These are phyloP conservation scores for Colletotrichum tropicicola DNA, from an alignment of 2,329 filamentous ascomycete species.

Conservation along the genomic window DNA sequence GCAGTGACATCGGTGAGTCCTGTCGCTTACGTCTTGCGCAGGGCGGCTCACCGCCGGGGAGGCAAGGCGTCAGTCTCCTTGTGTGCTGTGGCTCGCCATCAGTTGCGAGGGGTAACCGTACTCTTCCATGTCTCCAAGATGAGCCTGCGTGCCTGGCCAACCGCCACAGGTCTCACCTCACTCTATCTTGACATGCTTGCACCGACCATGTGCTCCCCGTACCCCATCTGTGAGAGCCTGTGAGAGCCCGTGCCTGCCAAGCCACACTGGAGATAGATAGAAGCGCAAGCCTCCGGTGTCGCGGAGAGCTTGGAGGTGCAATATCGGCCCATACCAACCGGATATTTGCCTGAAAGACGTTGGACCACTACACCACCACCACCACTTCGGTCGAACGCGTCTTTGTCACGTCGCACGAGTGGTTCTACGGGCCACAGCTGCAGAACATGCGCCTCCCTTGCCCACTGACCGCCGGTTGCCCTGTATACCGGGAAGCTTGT, in stretches of 20 bases:
- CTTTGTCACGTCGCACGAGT: conserved; percentile 2
- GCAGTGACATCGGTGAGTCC: not conserved
- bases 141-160: conserved; percentile 6
- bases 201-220: not conserved
- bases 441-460: not conserved
- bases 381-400: not conserved
- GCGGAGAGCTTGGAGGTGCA: not conserved
- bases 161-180: conserved; percentile 6
- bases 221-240: not conserved
- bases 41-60: not conserved
- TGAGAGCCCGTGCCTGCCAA: not conserved
- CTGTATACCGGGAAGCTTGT: conserved; percentile 13
- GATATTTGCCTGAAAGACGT: not conserved
- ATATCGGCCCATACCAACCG: conserved; percentile 14
- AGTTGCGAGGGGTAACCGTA: not conserved
- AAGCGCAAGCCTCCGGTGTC: not conserved
- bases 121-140: not conserved
- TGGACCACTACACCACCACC: not conserved
- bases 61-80: not conserved
- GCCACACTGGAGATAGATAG: not conserved
- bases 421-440: not conserved
- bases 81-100: not conserved
- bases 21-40: not conserved
- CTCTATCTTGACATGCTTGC: not conserved
- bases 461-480: not conserved